phyloP scores from a whole-genome alignment of 1,284 basidiomycete species.

The Cutaneotrichosporon daszewskae region DNA sequence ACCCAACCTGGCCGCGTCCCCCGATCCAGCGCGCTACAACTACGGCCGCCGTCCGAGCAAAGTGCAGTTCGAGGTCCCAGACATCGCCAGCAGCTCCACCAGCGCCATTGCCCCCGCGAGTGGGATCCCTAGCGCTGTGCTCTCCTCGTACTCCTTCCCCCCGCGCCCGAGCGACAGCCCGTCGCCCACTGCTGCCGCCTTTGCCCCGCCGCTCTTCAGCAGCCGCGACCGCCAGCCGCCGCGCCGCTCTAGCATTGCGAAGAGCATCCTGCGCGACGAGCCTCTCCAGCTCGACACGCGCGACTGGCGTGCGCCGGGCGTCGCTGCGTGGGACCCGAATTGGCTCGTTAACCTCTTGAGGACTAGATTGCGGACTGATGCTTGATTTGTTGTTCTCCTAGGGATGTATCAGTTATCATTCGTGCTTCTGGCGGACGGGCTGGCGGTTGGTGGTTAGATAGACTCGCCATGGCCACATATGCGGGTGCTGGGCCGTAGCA shows the following conservation, averaged over 20 bases:
- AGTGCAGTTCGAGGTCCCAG: conserved; percentile 43
- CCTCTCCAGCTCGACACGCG: neutral
- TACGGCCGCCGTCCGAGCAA: conserved; percentile 35
- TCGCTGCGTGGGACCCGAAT: conserved; percentile 39
- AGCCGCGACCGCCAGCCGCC: conserved; percentile 11
- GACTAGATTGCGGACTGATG: conserved; percentile 15
- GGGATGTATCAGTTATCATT: neutral
- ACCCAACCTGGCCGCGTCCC: conserved; percentile 7
- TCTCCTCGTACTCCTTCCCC: conserved; percentile 23
- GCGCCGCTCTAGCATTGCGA: conserved; percentile 18
- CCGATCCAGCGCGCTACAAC: conserved; percentile 6
- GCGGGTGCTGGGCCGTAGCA: too few relatives aligned
- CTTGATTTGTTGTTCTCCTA: conserved; percentile 3
- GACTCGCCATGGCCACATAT: too few relatives aligned
- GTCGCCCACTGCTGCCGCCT: neutral
- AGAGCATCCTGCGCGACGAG: conserved; percentile 6
- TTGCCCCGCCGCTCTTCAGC: conserved; percentile 5
- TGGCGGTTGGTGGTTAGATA: too few relatives aligned
- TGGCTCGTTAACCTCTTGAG: conserved; percentile 39
- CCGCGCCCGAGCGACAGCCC: neutral
- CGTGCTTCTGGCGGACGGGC: too few relatives aligned
- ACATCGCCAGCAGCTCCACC: too few relatives aligned
- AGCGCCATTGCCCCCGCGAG: too few relatives aligned
- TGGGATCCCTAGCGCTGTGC: neutral
- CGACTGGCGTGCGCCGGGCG: conserved; percentile 15